Evolutionary conservation across 164 flowering plant species (phyloP), one percentile per base, ranked within the genome.

Genomic region (Hamamelis virginiana): DNA sequence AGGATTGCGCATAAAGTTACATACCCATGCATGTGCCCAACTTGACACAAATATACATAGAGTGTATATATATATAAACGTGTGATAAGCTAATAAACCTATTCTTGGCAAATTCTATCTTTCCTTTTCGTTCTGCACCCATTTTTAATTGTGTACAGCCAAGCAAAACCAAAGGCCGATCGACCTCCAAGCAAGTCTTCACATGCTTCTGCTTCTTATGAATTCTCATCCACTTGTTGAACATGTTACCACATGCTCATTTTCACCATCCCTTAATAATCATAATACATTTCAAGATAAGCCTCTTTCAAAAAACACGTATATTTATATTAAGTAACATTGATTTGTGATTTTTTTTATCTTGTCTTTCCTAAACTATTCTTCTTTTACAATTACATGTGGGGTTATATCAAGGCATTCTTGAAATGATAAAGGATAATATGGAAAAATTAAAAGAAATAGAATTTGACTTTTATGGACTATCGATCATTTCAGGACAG

Each of bases 121-220:
- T 38, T 52, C 61, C 76, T 79, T 80, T 72, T 23, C 50, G 59
- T 33, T 53, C 62, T 46, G 8, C 55, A 62, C 5, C 77, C 58
- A 64, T 59, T 64, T 73, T 75, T n/a, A n/a, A n/a, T n/a, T 51
- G 70, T 62, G 80, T 77, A 77, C 55, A 74, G 74, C 75, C 72
- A 69, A 65, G 77, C 47, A 60, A 33, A 57, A 9, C 10, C 51
- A 66, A 69, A 78, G 28, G 25, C 43, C 62, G 82, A 80, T 82
- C 33, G 38, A 14, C 33, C 59, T 6, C 15, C 38, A 69, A 46
- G 74, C 59, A 72, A 75, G 21, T 51, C 66, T 25, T 67, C 80
- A 80, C 79, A 72, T 80, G 80, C 41, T 13, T 11, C 23, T 10
- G 13, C 23, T 59, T 5, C 33, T 18, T 59, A 27, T 5, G 28